Conservation (phyloP, 1,139 yeast genomes). For the Hemisphaericaspora xylanilytica region DNA sequence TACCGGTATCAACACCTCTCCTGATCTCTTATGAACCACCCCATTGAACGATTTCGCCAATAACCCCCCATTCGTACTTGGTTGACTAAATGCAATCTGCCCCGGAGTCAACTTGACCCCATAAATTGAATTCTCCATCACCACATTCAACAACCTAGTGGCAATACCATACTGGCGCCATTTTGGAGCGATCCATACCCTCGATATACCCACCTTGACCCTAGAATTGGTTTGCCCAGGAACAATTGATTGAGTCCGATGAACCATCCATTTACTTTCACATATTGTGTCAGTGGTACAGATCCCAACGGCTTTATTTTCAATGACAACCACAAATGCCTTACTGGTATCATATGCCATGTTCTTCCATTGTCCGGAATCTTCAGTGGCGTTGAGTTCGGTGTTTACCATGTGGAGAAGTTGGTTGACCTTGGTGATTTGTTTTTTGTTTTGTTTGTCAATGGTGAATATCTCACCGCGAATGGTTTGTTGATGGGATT, state of each 20-base stretch:
- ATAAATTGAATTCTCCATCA: constrained; percentile 45
- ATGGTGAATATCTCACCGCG: constrained; percentile 16
- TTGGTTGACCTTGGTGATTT: constrained; percentile 24
- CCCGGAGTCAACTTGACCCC: constrained; percentile 43
- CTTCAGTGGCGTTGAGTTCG: constrained; percentile 59
- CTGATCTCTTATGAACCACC: constrained; percentile 44
- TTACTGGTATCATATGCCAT: constrained; percentile 25
- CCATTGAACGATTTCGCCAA: constrained; percentile 55
- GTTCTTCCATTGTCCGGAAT: constrained; percentile 47
- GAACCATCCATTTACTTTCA: constrained; percentile 49
- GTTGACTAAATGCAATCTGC: constrained; percentile 70
- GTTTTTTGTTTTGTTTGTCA: constrained; percentile 18
- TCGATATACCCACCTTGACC: constrained; percentile 53
- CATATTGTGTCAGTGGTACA: constrained; percentile 43
- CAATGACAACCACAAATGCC: constrained; percentile 45
- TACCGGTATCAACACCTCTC: constrained; percentile 50
- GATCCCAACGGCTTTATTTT: constrained; percentile 50
- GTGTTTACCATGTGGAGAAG: constrained; percentile 51
- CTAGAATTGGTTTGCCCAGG: constrained; percentile 30
- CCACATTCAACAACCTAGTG: constrained; percentile 36
- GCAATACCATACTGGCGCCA: constrained; percentile 57
- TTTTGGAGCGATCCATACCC: constrained; percentile 60
- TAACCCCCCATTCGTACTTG: constrained; percentile 58
- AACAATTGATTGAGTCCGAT: constrained; percentile 31
- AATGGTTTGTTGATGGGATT: constrained; percentile 9